Evolutionary conservation across 495 filamentous ascomycete species (phyloP), one percentile per base, ranked within the genome.

Genomic region (Neurospora sp.): DNA sequence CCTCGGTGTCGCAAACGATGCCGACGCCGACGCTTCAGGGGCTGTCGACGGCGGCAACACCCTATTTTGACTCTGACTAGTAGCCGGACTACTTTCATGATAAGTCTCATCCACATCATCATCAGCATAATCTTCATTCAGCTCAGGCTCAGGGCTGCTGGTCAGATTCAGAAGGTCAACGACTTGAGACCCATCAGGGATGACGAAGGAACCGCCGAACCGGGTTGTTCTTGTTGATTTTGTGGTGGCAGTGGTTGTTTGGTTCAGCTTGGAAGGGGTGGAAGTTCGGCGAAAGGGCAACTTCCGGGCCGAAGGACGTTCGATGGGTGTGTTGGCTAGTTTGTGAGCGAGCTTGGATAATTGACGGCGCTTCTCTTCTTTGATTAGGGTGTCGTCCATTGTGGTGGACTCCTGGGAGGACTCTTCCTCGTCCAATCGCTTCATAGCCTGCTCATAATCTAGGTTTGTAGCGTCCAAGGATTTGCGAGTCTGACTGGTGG

Each of bases 91-190:
- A 23, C 20, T 27, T 10, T 79, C 76, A 40, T 76, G 44, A 71
- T 84, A 84, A 0, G 79, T 84, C 37, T 77, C 79, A 70, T 85
- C 84, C 39, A 83, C 75, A n/a, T 79, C 79, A 8, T 85, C 84
- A 5, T 85, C 84, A 5, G 83, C 82, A 72, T 85, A 85, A 66
- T 84, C 39, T 41, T 86, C 84, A 9, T 71, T 75, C 18, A 79
- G 73, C 38, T 73, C 80, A 2, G 83, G 77, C 72, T 85, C 83
- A 0, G 82, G 79, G 73, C 84, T 79, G 72, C 77, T 83, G 1
- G 80, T 78, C 38, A 83, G 37, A 38, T 38, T 38, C 37, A 38
- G 74, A 6, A 87, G 74, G 18, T 81, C 82, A 9, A 83, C 72
- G 9, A 86, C 80, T 71, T 86, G 84, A 0, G 80, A 79, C 1